Conservation (phyloP, 164 flowering plant species). For the Euptelea pleiosperma region DNA sequence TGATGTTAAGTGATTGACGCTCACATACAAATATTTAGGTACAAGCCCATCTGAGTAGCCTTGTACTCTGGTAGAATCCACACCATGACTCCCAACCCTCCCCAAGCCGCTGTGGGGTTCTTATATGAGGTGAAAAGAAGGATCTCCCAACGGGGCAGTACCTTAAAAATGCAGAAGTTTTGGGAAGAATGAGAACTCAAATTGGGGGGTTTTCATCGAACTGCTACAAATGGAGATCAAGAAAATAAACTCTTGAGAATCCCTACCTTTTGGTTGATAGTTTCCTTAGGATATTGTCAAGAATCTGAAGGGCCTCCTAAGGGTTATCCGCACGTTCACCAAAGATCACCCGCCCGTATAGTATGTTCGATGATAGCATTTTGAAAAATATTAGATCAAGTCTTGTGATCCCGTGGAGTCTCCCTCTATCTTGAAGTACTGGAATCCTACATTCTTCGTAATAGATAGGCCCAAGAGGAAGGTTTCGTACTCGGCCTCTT, state of each 20-base stretch:
- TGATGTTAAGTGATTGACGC: not conserved
- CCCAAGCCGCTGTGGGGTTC: conserved; percentile 73
- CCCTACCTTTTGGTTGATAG: conserved; percentile 63
- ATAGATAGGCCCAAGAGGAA: too few species aligned
- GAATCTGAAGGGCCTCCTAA: conserved; percentile 79
- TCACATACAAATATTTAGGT: conserved; percentile 73
- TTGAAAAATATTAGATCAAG: too few species aligned
- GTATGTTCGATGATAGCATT: too few species aligned
- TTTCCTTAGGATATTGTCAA: conserved; percentile 82
- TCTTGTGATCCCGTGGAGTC: too few species aligned
- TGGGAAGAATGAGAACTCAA: conserved; percentile 9
- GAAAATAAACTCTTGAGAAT: not conserved
- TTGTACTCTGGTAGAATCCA: conserved; percentile 92
- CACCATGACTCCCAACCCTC: conserved; percentile 92
- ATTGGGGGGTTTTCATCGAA: not conserved
- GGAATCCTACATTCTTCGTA: too few species aligned
- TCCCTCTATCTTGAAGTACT: too few species aligned
- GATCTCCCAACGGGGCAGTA: conserved; percentile 81
- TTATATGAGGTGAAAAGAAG: conserved; percentile 74
- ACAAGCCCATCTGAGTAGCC: conserved; percentile 95
- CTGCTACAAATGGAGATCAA: not conserved
- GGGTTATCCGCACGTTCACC: conserved; percentile 86
- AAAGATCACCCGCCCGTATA: too few species aligned
- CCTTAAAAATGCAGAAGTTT: conserved; percentile 28
- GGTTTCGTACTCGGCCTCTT: too few species aligned